These are phyloP conservation scores for Amanita brunnescens DNA, from an alignment of 768 basidiomycete genomes.

Conservation along the genomic window DNA sequence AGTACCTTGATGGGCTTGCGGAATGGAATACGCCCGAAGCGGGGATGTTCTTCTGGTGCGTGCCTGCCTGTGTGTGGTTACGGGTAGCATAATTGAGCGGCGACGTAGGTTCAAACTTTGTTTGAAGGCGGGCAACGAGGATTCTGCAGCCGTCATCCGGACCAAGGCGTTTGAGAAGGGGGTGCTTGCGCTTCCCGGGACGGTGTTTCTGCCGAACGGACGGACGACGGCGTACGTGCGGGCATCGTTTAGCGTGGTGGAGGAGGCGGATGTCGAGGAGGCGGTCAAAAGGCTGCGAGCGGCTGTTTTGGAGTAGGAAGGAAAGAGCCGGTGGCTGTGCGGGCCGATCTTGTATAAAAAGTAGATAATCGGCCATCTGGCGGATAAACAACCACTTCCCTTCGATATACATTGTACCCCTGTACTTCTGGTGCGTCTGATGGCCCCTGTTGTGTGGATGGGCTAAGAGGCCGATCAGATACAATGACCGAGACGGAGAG, in stretches of 20 bases:
- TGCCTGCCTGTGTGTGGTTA: constrained; percentile 9
- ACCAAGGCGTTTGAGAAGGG: constrained; percentile 71
- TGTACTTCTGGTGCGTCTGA: neutral
- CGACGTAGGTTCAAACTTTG: constrained; percentile 60
- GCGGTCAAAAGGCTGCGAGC: constrained; percentile 54
- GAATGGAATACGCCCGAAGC: constrained; percentile 66
- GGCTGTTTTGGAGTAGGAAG: constrained; percentile 24
- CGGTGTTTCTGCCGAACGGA: constrained; percentile 69
- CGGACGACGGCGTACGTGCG: constrained; percentile 67
- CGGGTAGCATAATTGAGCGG: neutral
- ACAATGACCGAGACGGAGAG: neutral
- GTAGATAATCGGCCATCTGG: too few relatives aligned
- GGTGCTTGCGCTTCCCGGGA: constrained; percentile 86
- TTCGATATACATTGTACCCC: neutral
- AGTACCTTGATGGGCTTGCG: constrained; percentile 70
- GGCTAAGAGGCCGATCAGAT: neutral
- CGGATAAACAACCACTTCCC: neutral
- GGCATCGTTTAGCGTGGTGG: constrained; percentile 69
- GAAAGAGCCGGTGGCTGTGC: neutral
- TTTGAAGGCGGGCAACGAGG: constrained; percentile 34
- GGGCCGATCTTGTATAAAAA: neutral
- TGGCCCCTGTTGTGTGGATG: neutral
- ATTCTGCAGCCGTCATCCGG: constrained; percentile 66
- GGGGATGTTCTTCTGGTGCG: constrained; percentile 87
- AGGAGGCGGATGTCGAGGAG: constrained; percentile 62